Percentiles rank a stretch among this genome's conserved stretches.
phyloP scores from a whole-genome alignment of 768 basidiomycete genomes.

The Phanerochaete sordida region DNA sequence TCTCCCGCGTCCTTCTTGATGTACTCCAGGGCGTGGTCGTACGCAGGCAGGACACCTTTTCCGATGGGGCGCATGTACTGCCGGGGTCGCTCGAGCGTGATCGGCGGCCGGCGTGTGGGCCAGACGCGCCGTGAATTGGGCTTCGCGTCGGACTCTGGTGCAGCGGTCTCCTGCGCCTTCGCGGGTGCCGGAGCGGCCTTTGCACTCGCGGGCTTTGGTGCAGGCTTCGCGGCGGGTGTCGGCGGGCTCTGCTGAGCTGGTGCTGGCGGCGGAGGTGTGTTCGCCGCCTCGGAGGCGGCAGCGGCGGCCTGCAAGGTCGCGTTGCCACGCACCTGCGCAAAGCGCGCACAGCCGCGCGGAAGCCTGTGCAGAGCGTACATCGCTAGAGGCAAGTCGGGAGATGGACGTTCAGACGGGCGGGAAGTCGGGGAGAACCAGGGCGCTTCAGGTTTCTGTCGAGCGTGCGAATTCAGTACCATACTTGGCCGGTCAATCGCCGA shows the following conservation, averaged over 20 bases:
- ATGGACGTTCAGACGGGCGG: neutral
- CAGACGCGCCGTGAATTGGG: slow-evolving; percentile 4
- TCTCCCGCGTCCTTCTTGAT: slow-evolving; percentile 58
- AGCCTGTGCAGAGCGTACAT: slow-evolving; percentile 25
- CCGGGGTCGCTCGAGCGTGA: slow-evolving; percentile 48
- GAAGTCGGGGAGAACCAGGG: neutral
- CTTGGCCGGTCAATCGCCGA: neutral
- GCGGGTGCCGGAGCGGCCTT: neutral
- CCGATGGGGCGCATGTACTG: slow-evolving; percentile 65
- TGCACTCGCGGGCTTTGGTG: neutral
- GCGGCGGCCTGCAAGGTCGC: slow-evolving; percentile 16
- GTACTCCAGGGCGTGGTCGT: slow-evolving; percentile 78
- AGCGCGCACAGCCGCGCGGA: slow-evolving; percentile 13
- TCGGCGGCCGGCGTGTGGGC: slow-evolving; percentile 42
- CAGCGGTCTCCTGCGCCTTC: neutral
- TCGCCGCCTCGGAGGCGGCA: slow-evolving; percentile 3
- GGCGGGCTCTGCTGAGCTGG: slow-evolving; percentile 2
- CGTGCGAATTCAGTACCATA: neutral
- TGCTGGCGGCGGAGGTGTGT: slow-evolving; percentile 11
- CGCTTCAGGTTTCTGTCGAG: neutral
- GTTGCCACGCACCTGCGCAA: slow-evolving; percentile 19
- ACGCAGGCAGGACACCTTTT: slow-evolving; percentile 65
- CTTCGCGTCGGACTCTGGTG: slow-evolving; percentile 5
- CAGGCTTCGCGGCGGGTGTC: neutral
- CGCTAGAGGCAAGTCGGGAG: neutral